phyloP scores from a whole-genome alignment of 2,329 filamentous ascomycete genomes.

The Helicocarpus griseus region DNA sequence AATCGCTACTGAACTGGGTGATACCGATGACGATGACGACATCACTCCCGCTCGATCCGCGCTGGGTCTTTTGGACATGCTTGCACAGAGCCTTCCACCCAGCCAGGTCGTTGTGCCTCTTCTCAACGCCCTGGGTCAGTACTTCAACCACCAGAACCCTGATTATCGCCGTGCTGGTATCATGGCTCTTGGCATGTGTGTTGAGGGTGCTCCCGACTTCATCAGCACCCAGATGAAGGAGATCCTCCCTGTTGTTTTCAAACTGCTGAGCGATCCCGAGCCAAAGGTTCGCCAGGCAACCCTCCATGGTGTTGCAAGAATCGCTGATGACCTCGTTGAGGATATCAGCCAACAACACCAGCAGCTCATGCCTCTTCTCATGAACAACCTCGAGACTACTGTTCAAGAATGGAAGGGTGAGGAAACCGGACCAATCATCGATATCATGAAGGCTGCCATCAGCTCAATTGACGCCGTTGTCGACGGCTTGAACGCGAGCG shows the following conservation, averaged over 20 bases:
- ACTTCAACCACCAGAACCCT: slow-evolving; percentile 63
- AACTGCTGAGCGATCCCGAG: slow-evolving; percentile 73
- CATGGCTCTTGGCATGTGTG: slow-evolving; percentile 82
- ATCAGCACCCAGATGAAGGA: slow-evolving; percentile 83
- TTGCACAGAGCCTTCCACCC: slow-evolving; percentile 79
- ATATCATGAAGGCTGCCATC: slow-evolving; percentile 82
- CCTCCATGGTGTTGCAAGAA: slow-evolving; percentile 74
- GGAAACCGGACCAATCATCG: slow-evolving; percentile 63
- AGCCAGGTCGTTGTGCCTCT: slow-evolving; percentile 91
- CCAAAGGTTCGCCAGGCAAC: slow-evolving; percentile 77
- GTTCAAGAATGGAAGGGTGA: slow-evolving; percentile 55
- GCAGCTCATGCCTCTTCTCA: slow-evolving; percentile 68
- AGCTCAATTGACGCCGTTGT: slow-evolving; percentile 86
- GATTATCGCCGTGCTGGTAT: slow-evolving; percentile 84
- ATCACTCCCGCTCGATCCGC: slow-evolving; percentile 77
- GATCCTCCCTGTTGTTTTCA: slow-evolving; percentile 76
- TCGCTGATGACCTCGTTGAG: slow-evolving; percentile 88
- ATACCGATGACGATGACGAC: slow-evolving; percentile 66
- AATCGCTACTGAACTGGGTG: slow-evolving; percentile 80
- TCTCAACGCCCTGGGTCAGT: slow-evolving; percentile 73
- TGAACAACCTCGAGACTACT: slow-evolving; percentile 82
- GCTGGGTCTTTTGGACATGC: slow-evolving; percentile 76
- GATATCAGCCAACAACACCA: slow-evolving; percentile 81
- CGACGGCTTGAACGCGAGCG: slow-evolving; percentile 68
- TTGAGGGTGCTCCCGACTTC: slow-evolving; percentile 95